Evolutionary conservation across 768 basidiomycete species (phyloP).

Genomic region (Daedaleopsis sinensis): DNA sequence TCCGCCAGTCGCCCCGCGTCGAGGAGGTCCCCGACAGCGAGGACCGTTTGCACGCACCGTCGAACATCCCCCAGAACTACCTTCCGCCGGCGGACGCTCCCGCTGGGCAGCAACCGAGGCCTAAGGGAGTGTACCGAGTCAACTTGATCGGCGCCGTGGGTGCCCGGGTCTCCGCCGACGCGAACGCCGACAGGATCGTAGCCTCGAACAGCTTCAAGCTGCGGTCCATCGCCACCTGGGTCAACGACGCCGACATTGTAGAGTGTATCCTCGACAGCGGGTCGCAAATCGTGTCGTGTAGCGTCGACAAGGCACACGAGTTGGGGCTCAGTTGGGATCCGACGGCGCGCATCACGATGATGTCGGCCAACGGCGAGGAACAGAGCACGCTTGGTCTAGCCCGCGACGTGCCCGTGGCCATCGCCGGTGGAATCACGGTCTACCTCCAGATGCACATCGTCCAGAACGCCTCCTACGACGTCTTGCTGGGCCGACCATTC

Average conservation of each 20-base stretch:
- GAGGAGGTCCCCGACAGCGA: no score
- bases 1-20: no score
- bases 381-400: background rate
- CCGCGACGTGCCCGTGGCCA: background rate
- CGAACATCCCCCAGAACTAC: no score
- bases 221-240: background rate
- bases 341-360: background rate
- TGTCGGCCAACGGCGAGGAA: background rate
- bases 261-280: background rate
- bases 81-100: no score
- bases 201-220: background rate
- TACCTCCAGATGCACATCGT: constrained; percentile 1
- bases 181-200: no score
- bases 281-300: background rate
- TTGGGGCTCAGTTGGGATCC: background rate
- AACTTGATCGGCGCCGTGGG: no score
- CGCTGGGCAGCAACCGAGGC: no score
- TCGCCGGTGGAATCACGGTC: background rate
- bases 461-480: background rate
- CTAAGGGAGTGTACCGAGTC: no score
- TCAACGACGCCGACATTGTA: background rate
- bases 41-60: no score
- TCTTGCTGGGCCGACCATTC: background rate
- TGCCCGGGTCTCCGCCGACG: no score
- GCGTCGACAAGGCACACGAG: background rate